These are phyloP conservation scores for Pseudozyma hubeiensis DNA, from an alignment of 1,284 basidiomycete genomes.

Conservation along the genomic window DNA sequence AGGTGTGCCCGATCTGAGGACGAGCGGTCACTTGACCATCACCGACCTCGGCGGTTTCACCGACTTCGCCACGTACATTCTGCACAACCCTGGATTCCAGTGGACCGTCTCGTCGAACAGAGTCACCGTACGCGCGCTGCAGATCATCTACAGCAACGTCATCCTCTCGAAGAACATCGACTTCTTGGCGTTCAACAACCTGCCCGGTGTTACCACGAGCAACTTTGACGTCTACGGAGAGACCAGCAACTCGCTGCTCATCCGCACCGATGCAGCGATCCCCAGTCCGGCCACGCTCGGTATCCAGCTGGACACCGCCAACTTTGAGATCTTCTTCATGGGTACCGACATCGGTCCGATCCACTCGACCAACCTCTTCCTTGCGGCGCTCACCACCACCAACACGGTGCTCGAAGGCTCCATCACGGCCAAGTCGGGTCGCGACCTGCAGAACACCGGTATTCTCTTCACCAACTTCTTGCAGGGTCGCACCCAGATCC, in stretches of 20 bases:
- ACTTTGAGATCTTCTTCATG: slow-evolving; percentile 74
- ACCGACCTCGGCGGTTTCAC: slow-evolving; percentile 72
- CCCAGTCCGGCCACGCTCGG: slow-evolving; percentile 78
- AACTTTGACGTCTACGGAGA: slow-evolving; percentile 75
- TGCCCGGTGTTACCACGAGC: slow-evolving; percentile 75
- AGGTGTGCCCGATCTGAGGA: slow-evolving; percentile 77
- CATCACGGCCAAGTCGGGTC: slow-evolving; percentile 74
- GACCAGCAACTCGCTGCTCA: slow-evolving; percentile 77
- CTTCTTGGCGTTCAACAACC: slow-evolving; percentile 79
- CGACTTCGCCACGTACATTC: slow-evolving; percentile 76
- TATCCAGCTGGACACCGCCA: slow-evolving; percentile 78
- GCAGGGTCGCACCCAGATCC: slow-evolving; percentile 76
- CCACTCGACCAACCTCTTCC: slow-evolving; percentile 71
- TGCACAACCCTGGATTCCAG: slow-evolving; percentile 77
- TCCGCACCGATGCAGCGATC: slow-evolving; percentile 77
- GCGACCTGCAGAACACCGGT: slow-evolving; percentile 74
- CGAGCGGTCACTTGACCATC: slow-evolving; percentile 69
- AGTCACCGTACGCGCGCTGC: slow-evolving; percentile 77
- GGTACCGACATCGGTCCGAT: slow-evolving; percentile 70
- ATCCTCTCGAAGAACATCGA: slow-evolving; percentile 76
- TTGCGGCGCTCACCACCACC: slow-evolving; percentile 73
- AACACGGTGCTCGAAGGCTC: slow-evolving; percentile 75
- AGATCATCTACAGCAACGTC: slow-evolving; percentile 78
- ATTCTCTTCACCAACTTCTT: slow-evolving; percentile 78
- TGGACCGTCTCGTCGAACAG: slow-evolving; percentile 79